phyloP scores from a whole-genome alignment of 1,139 yeast genomes.

The Candida anutae region DNA sequence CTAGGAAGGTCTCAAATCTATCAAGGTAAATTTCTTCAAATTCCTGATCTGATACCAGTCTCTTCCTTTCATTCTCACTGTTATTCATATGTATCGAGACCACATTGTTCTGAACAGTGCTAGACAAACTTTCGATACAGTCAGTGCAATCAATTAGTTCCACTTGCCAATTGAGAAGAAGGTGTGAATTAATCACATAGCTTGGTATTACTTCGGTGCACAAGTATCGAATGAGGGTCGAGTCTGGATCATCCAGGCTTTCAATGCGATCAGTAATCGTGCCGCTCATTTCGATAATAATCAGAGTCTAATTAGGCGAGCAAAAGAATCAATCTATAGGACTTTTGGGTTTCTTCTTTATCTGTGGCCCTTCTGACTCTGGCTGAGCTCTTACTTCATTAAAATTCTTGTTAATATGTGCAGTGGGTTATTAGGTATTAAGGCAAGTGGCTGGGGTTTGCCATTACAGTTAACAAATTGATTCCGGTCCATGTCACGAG shows the following conservation, averaged over 20 bases:
- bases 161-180: constrained; percentile 30
- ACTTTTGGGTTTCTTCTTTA: too few relatives aligned
- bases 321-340: too few relatives aligned
- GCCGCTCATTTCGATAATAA: too few relatives aligned
- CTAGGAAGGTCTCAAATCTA: constrained; percentile 10
- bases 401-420: too few relatives aligned
- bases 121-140: constrained; percentile 13
- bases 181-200: constrained; percentile 19
- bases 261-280: too few relatives aligned
- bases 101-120: constrained; percentile 16
- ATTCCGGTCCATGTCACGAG: too few relatives aligned
- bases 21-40: constrained; percentile 1
- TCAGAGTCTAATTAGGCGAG: too few relatives aligned
- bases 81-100: not conserved
- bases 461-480: too few relatives aligned
- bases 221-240: constrained; percentile 4
- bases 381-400: too few relatives aligned
- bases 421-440: too few relatives aligned
- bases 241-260: not conserved
- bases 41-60: constrained; percentile 1
- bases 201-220: constrained; percentile 20
- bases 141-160: constrained; percentile 20
- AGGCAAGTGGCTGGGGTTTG: too few relatives aligned
- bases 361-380: too few relatives aligned
- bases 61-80: not conserved